Evolutionary conservation across 2,329 filamentous ascomycete genomes (phyloP).

Genomic region (Fusarium protoensiforme): DNA sequence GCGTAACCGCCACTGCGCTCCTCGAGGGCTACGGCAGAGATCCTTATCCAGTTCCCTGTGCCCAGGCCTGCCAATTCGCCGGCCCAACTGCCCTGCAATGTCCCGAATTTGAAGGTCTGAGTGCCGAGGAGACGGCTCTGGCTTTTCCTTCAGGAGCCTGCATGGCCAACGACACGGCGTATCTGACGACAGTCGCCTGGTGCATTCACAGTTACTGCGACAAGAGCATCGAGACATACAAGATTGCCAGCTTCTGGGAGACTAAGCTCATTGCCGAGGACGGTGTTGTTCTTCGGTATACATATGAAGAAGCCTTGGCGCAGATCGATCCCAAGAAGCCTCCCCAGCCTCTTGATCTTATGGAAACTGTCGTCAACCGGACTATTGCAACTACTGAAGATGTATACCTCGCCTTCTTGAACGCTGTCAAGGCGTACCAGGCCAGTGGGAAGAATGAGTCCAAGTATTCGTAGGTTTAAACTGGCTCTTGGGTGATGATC

Average conservation of each 20-base stretch:
- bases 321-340: slow-evolving; percentile 12
- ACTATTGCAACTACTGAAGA: slow-evolving; percentile 20
- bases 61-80: slow-evolving; percentile 21
- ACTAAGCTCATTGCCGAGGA: slow-evolving; percentile 15
- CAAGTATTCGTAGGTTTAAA: slow-evolving; percentile 30
- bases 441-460: slow-evolving; percentile 15
- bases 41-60: slow-evolving; percentile 9
- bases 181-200: slow-evolving; percentile 37
- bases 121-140: slow-evolving; percentile 18
- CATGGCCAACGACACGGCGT: slow-evolving; percentile 19
- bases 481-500: rapidly evolving
- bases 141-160: slow-evolving; percentile 25
- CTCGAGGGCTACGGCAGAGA: slow-evolving; percentile 35
- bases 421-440: slow-evolving; percentile 11
- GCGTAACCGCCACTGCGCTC: slow-evolving; percentile 6
- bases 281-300: slow-evolving; percentile 4
- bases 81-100: slow-evolving; percentile 28
- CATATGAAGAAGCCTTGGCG: slow-evolving; percentile 28
- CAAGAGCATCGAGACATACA: background rate
- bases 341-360: background rate
- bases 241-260: slow-evolving; percentile 34
- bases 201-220: slow-evolving; percentile 28
- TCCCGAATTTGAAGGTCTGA: slow-evolving; percentile 34
- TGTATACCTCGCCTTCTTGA: slow-evolving; percentile 12
- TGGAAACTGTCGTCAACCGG: slow-evolving; percentile 17